phyloP scores from a whole-genome alignment of 2,329 filamentous ascomycete species.

The Cladobotryum protrusum region DNA sequence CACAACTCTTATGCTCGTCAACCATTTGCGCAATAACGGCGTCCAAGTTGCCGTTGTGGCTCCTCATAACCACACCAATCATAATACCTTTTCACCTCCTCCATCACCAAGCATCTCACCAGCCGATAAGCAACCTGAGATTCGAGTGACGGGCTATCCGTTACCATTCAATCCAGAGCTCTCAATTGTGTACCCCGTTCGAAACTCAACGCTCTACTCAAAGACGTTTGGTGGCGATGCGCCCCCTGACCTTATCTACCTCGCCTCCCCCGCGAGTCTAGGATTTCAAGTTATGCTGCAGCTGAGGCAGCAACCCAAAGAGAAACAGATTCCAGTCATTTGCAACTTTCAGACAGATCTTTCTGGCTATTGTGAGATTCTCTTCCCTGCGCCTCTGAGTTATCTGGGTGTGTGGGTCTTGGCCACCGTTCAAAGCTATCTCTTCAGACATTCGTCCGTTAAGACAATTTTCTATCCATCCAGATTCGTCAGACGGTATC shows the following conservation, averaged over 20 bases:
- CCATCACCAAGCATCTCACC: constrained; percentile 27
- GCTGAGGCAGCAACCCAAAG: constrained; percentile 50
- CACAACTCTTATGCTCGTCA: constrained; percentile 63
- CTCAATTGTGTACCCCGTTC: constrained; percentile 63
- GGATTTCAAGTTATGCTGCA: constrained; percentile 69
- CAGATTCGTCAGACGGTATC: constrained; percentile 54
- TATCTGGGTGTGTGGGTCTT: constrained; percentile 56
- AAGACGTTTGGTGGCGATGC: constrained; percentile 48
- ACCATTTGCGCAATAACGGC: constrained; percentile 58
- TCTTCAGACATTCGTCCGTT: constrained; percentile 57
- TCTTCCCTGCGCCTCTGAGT: constrained; percentile 60
- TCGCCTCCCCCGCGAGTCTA: constrained; percentile 62
- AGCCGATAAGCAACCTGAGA: constrained; percentile 37
- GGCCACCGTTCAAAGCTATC: constrained; percentile 56
- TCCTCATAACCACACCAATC: constrained; percentile 49
- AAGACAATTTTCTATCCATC: constrained; percentile 66
- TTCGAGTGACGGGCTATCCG: constrained; percentile 58
- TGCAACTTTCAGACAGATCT: constrained; percentile 70
- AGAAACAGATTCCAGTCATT: constrained; percentile 52
- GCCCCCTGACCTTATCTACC: constrained; percentile 60
- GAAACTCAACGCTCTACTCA: constrained; percentile 54
- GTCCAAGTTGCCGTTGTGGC: constrained; percentile 62
- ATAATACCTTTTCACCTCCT: constrained; percentile 48
- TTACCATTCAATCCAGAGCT: constrained; percentile 67
- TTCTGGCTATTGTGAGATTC: constrained; percentile 60